Conservation (phyloP, 768 basidiomycete species). For the Russula lepida region DNA sequence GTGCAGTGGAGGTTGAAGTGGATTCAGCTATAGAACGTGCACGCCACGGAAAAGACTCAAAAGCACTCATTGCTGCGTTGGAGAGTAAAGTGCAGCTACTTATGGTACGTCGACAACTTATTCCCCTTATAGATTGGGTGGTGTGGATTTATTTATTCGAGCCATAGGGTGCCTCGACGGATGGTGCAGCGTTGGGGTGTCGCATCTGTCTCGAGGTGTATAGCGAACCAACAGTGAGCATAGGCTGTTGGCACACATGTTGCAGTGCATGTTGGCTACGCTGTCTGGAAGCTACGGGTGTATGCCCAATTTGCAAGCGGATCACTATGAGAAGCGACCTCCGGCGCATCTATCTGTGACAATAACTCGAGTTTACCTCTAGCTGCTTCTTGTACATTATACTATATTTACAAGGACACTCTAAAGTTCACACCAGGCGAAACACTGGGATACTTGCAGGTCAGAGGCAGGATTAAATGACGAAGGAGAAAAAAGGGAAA, state of each 20-base stretch:
- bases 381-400: not conserved
- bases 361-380: not conserved
- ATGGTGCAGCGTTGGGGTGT: slow-evolving; percentile 37
- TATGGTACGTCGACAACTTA: not conserved
- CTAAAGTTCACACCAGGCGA: not conserved
- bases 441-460: not conserved
- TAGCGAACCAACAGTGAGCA: slow-evolving; percentile 68
- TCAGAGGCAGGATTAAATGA: not conserved
- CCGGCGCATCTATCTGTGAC: slow-evolving; percentile 62
- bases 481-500: not conserved
- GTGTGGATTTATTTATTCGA: slow-evolving; percentile 27
- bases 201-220: slow-evolving; percentile 78
- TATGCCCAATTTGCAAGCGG: slow-evolving; percentile 83
- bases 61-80: slow-evolving; percentile 40
- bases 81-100: slow-evolving; percentile 53
- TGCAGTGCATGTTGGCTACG: slow-evolving; percentile 77
- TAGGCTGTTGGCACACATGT: slow-evolving; percentile 84
- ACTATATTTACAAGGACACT: not conserved
- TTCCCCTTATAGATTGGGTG: slow-evolving; percentile 20
- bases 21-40: slow-evolving; percentile 45
- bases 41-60: slow-evolving; percentile 40
- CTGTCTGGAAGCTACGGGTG: slow-evolving; percentile 73
- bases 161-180: not conserved
- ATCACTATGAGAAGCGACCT: slow-evolving; percentile 73
- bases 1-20: slow-evolving; percentile 29